phyloP scores from a whole-genome alignment of 306 rosid genomes.

The Prunus mira region DNA sequence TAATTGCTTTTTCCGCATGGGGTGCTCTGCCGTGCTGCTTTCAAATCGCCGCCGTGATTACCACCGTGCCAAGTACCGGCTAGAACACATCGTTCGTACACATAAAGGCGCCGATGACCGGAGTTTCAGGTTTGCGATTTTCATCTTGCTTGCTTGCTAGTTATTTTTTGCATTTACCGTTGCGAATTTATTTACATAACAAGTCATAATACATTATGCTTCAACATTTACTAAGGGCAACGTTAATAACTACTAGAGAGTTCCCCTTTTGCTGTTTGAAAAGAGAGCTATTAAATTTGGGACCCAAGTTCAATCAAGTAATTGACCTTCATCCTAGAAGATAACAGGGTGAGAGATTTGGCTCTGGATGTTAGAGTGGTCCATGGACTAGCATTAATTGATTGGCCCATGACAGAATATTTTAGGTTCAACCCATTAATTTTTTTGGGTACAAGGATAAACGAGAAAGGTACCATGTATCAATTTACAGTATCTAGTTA shows the following conservation, averaged over 20 bases:
- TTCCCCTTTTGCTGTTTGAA: neutral
- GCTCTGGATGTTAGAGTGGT: neutral
- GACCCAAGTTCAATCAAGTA: neutral
- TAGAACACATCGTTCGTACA: constrained; percentile 86
- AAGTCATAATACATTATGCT: no score
- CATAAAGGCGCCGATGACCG: constrained; percentile 96
- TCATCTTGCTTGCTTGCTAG: neutral
- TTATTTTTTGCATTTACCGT: neutral
- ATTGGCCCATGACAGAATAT: neutral
- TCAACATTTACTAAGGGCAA: no score
- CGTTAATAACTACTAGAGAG: no score
- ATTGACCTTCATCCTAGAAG: neutral
- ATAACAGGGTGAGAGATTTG: neutral
- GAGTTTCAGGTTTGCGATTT: constrained; percentile 65
- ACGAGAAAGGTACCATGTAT: no score
- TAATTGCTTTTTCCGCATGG: constrained; percentile 91
- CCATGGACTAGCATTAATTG: neutral
- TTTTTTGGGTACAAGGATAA: neutral
- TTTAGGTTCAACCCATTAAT: neutral
- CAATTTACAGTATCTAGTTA: no score
- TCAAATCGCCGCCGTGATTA: constrained; percentile 90
- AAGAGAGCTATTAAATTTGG: neutral
- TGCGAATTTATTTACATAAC: no score
- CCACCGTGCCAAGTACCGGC: constrained; percentile 73
- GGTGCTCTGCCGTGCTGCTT: constrained; percentile 82